Conservation (phyloP, 352 stramenopile species). For the Hyphochytrium catenoides region DNA sequence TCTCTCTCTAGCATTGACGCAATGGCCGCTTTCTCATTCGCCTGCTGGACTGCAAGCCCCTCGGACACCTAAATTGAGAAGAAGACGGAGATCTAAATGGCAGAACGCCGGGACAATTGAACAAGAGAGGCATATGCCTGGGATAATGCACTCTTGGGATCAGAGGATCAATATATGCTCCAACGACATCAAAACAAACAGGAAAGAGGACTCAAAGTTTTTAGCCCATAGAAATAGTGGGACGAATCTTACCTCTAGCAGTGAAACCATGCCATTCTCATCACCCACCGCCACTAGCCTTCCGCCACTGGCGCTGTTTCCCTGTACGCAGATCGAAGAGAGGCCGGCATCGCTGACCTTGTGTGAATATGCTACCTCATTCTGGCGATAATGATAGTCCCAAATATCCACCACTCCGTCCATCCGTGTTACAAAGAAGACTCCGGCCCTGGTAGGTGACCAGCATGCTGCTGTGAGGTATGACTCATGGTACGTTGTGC, state of each 20-base stretch:
- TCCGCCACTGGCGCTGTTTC: slow-evolving; percentile 53
- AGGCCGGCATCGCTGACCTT: slow-evolving; percentile 79
- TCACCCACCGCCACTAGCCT: slow-evolving; percentile 85
- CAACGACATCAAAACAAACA: too few relatives aligned
- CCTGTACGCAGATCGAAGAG: slow-evolving; percentile 76
- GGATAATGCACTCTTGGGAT: too few relatives aligned
- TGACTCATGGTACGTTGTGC: slow-evolving; percentile 81
- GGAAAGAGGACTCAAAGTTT: too few relatives aligned
- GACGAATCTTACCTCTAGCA: too few relatives aligned
- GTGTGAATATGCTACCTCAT: slow-evolving; percentile 88
- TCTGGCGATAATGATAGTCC: slow-evolving; percentile 93
- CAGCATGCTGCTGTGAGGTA: slow-evolving; percentile 91
- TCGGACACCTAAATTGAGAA: too few relatives aligned
- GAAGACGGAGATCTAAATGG: too few relatives aligned
- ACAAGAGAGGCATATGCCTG: too few relatives aligned
- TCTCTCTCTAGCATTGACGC: slow-evolving; percentile 88
- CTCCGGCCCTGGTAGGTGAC: slow-evolving; percentile 76
- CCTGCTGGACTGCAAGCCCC: slow-evolving; percentile 59
- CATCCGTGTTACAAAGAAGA: slow-evolving; percentile 91
- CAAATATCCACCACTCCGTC: slow-evolving; percentile 91
- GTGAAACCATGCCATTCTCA: slow-evolving; percentile 81
- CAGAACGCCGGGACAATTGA: too few relatives aligned
- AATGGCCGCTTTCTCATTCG: slow-evolving; percentile 81
- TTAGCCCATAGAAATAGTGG: too few relatives aligned
- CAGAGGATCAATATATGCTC: too few relatives aligned